Evolutionary conservation across 139 green algal genomes (phyloP).

Genomic region (Chlorella sp.): DNA sequence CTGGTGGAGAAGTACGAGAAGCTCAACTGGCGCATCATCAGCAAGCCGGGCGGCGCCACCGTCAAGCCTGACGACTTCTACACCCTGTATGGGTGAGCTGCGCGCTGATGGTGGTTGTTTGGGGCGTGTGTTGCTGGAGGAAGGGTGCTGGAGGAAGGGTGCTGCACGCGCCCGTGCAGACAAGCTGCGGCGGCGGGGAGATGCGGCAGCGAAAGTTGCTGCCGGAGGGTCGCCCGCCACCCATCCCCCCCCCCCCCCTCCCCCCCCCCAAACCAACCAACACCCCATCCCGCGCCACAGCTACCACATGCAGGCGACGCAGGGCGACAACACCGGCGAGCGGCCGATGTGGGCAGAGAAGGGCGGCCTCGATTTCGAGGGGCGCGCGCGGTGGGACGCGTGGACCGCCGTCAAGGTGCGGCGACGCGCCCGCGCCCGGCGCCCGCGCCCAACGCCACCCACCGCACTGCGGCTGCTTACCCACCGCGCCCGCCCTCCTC

Average conservation of each 20-base stretch:
- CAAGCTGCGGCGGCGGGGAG: no score
- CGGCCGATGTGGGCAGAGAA: slow-evolving; percentile 93
- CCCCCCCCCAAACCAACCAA: no score
- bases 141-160: no score
- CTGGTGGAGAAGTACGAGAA: slow-evolving; percentile 74
- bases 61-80: slow-evolving; percentile 88
- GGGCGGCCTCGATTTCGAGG: slow-evolving; percentile 94
- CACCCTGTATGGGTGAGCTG: slow-evolving; percentile 64
- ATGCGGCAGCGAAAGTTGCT: no score
- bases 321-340: slow-evolving; percentile 82
- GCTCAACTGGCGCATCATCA: slow-evolving; percentile 90
- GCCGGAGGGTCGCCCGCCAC: no score
- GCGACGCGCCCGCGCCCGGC: not conserved
- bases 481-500: not conserved
- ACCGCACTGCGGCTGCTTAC: not conserved
- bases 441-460: not conserved
- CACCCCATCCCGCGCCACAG: no score
- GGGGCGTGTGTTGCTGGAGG: no score
- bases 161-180: no score
- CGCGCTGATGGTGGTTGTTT: no score
- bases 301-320: slow-evolving; percentile 56
- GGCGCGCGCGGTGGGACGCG: slow-evolving; percentile 80
- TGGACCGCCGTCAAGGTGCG: slow-evolving; percentile 73
- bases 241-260: not conserved
- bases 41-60: slow-evolving; percentile 85